Conservation (phyloP, 768 basidiomycete species). For the Kwoniella bestiolae region DNA sequence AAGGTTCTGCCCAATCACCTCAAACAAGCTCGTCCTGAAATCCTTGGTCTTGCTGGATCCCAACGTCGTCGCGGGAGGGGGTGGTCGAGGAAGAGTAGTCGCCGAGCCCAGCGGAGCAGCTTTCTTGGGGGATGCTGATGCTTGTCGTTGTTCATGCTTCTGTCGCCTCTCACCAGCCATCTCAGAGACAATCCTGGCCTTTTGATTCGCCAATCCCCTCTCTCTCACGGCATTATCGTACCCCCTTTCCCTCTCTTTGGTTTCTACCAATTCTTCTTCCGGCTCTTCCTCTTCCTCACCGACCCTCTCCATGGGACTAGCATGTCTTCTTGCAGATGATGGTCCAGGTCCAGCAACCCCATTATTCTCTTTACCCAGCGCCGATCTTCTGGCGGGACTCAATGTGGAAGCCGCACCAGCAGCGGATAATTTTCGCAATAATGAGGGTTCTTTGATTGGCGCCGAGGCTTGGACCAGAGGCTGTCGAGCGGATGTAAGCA, state of each 20-base stretch:
- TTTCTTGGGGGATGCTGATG: slow-evolving; percentile 19
- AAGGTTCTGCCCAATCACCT: slow-evolving; percentile 36
- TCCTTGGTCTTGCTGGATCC: slow-evolving; percentile 11
- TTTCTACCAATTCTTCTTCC: slow-evolving; percentile 61
- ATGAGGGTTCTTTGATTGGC: slow-evolving; percentile 50
- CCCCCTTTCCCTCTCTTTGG: slow-evolving; percentile 59
- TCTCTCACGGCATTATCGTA: slow-evolving; percentile 54
- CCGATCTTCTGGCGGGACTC: slow-evolving; percentile 56
- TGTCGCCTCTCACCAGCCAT: slow-evolving; percentile 66
- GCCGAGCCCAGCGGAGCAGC: slow-evolving; percentile 9
- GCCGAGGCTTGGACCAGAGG: slow-evolving; percentile 71
- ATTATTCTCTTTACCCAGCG: slow-evolving; percentile 24
- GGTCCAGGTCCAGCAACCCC: slow-evolving; percentile 23
- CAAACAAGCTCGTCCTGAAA: slow-evolving; percentile 27
- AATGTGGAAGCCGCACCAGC: slow-evolving; percentile 65
- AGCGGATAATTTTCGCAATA: slow-evolving; percentile 51
- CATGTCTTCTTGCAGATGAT: slow-evolving; percentile 16
- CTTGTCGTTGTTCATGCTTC: background rate
- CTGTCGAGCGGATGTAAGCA: slow-evolving; percentile 83
- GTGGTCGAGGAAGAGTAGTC: slow-evolving; percentile 21
- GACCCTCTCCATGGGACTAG: slow-evolving; percentile 27
- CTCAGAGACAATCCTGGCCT: slow-evolving; percentile 90
- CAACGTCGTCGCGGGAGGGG: slow-evolving; percentile 1
- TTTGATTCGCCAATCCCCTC: slow-evolving; percentile 86
- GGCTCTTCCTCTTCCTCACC: slow-evolving; percentile 58